Evolutionary conservation across 305 asterid species (phyloP).

Genomic region (Withania somnifera): DNA sequence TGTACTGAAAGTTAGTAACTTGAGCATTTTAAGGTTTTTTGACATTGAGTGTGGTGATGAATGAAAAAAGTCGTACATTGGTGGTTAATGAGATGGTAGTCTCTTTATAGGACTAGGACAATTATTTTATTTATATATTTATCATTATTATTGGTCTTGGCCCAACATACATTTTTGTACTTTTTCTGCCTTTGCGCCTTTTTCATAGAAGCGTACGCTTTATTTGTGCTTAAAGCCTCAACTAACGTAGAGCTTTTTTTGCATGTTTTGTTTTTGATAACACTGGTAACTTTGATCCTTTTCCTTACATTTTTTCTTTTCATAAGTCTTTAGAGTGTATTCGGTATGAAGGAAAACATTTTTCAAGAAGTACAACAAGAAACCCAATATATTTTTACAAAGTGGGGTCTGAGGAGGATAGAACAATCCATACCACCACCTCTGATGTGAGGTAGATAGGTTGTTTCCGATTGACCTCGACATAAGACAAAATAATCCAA

Average conservation of each 20-base stretch:
- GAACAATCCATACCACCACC: too few species aligned
- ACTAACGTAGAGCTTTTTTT: background rate
- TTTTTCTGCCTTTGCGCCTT: background rate
- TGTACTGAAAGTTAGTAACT: background rate
- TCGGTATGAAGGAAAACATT: too few species aligned
- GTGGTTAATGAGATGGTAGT: too few species aligned
- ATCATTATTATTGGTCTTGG: background rate
- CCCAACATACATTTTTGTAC: background rate
- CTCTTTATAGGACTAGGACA: too few species aligned
- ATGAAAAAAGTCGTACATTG: too few species aligned
- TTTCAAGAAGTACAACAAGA: too few species aligned
- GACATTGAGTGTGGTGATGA: too few species aligned
- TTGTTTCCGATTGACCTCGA: too few species aligned
- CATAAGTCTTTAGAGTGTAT: background rate
- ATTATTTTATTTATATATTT: background rate
- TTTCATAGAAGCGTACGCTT: background rate
- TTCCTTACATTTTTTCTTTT: background rate
- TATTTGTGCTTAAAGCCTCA: background rate
- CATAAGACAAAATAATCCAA: too few species aligned
- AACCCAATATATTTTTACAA: too few species aligned
- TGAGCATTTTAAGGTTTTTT: background rate
- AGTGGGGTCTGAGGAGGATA: too few species aligned
- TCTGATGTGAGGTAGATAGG: too few species aligned
- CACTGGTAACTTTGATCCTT: background rate
- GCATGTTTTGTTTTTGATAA: background rate